Evolutionary conservation across 2,329 filamentous ascomycete species (phyloP).

Genomic region (Colletotrichum nymphaeae): DNA sequence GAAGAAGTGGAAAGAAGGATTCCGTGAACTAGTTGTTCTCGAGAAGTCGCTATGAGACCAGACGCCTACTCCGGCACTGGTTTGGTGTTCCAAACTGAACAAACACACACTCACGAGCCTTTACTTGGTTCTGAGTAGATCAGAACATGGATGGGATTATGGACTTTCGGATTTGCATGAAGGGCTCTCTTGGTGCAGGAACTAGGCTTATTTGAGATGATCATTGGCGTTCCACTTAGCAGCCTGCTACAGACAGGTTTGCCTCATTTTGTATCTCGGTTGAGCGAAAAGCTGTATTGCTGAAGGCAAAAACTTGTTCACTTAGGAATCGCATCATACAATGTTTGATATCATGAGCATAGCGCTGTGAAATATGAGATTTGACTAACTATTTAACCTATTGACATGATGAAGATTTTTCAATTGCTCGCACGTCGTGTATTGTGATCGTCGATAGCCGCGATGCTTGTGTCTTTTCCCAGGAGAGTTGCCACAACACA

Average conservation of each 20-base stretch:
- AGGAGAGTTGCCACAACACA: background rate
- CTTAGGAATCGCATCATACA: background rate
- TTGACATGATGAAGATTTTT: background rate
- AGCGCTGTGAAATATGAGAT: background rate
- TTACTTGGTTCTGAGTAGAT: background rate
- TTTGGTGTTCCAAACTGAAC: background rate
- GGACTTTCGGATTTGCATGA: background rate
- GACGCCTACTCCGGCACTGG: background rate
- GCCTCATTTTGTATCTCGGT: background rate
- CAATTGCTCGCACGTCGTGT: background rate
- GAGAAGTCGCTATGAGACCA: constrained; percentile 58
- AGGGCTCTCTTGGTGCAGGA: background rate
- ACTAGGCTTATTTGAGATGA: background rate
- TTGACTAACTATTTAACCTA: background rate
- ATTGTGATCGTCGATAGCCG: background rate
- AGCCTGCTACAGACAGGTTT: background rate
- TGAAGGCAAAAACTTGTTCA: background rate
- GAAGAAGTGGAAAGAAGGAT: constrained; percentile 65
- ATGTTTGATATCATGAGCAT: background rate
- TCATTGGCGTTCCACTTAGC: background rate
- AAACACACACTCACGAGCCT: background rate
- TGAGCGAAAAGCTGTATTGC: background rate
- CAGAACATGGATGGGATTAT: background rate
- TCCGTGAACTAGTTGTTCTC: constrained; percentile 61
- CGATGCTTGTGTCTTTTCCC: background rate